Conservation (phyloP, 768 basidiomycete species). For the Mrakia blollopis region DNA sequence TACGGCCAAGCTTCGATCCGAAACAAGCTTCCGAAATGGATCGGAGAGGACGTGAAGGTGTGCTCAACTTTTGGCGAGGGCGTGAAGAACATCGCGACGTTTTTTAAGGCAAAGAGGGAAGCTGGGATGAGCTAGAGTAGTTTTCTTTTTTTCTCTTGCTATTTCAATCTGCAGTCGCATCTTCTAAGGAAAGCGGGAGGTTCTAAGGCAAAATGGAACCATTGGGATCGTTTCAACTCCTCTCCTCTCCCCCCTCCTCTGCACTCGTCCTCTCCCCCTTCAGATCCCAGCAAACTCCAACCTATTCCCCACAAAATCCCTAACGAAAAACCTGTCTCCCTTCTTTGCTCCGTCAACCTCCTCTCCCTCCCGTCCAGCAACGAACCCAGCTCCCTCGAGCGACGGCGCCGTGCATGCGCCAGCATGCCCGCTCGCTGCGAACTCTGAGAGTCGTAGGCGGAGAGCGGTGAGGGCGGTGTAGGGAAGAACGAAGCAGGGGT, state of each 20-base stretch:
- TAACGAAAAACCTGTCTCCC: constrained; percentile 27
- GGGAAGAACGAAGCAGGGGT: constrained; percentile 27
- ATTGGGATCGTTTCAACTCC: background rate
- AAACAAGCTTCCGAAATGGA: constrained; percentile 85
- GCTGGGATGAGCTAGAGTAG: constrained; percentile 1
- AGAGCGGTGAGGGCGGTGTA: background rate
- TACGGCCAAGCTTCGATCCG: constrained; percentile 66
- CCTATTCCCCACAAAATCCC: constrained; percentile 24
- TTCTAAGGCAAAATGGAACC: background rate
- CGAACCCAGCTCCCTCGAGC: constrained; percentile 9
- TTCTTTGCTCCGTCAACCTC: constrained; percentile 7
- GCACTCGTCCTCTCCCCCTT: background rate
- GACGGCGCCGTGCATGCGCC: background rate
- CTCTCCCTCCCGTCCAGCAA: background rate
- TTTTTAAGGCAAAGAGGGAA: constrained; percentile 61
- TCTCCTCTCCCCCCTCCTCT: background rate
- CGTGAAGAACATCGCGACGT: constrained; percentile 61
- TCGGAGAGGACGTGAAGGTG: constrained; percentile 57
- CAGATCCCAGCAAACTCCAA: constrained; percentile 20
- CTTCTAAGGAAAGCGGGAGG: background rate
- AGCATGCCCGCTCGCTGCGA: background rate
- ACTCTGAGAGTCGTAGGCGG: background rate
- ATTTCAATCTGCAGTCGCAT: background rate
- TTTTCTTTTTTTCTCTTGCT: background rate
- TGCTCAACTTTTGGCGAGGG: constrained; percentile 66